Conservation (phyloP, 495 filamentous ascomycete genomes). For the Collariella sp. region DNA sequence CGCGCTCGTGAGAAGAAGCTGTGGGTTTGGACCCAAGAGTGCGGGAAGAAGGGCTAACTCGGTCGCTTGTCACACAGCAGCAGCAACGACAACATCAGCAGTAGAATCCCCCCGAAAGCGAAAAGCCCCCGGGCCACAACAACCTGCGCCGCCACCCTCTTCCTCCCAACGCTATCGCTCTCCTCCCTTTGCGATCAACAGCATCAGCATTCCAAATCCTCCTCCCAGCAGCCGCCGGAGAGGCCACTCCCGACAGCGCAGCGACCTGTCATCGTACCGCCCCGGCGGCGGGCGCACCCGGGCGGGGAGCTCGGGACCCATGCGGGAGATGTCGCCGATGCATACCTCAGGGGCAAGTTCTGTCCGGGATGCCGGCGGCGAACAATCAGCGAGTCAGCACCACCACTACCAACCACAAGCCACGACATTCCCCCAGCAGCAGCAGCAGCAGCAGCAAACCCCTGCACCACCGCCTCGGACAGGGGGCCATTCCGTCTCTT, state of each 20-base stretch:
- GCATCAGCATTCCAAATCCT: constrained; percentile 46
- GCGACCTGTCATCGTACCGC: constrained; percentile 51
- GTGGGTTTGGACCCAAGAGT: no score
- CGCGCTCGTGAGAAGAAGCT: constrained; percentile 33
- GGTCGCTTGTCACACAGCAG: constrained; percentile 33
- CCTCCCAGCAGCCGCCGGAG: constrained; percentile 52
- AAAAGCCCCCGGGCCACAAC: constrained; percentile 58
- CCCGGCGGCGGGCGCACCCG: constrained; percentile 31
- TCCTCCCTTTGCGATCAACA: constrained; percentile 49
- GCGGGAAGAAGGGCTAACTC: constrained; percentile 40
- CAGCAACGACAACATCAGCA: no score
- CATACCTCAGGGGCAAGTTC: constrained; percentile 21
- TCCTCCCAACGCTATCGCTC: constrained; percentile 45
- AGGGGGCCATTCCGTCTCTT: constrained; percentile 41
- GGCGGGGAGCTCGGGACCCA: constrained; percentile 29
- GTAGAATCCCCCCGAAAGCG: constrained; percentile 64
- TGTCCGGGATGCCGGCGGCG: constrained; percentile 10
- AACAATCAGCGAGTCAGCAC: constrained; percentile 12
- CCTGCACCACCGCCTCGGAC: constrained; percentile 18
- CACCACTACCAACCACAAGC: constrained; percentile 9
- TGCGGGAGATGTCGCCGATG: constrained; percentile 38
- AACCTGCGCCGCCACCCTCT: constrained; percentile 47
- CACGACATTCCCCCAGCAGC: not conserved
- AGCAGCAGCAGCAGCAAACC: no score
- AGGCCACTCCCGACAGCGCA: constrained; percentile 61